A percentile compares a stretch with the other conserved stretches of the same genome.
These are phyloP conservation scores for Phlebiopsis gigantea DNA, from an alignment of 768 basidiomycete genomes.

Conservation along the genomic window DNA sequence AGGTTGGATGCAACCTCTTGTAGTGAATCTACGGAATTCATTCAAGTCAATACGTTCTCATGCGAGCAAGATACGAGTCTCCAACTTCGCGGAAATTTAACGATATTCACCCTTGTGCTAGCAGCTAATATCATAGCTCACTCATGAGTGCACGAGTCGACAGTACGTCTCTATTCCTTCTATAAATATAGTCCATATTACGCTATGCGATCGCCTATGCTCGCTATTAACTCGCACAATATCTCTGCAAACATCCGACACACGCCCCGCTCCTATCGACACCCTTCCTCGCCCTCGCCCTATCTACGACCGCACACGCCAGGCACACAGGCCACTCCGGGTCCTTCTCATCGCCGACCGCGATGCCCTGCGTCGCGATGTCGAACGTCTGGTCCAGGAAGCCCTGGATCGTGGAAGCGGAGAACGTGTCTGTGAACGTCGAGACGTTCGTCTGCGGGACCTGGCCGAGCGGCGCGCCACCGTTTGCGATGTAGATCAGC, in stretches of 20 bases:
- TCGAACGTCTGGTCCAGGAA: slow-evolving; percentile 43
- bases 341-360: slow-evolving; percentile 32
- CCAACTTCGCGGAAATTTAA: too few relatives aligned
- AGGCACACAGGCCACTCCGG: slow-evolving; percentile 58
- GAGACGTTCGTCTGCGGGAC: slow-evolving; percentile 38
- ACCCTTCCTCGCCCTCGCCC: slow-evolving; percentile 19
- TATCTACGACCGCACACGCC: slow-evolving; percentile 59
- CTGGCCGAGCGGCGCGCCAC: slow-evolving; percentile 37
- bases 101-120: too few relatives aligned
- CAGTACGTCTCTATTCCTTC: too few relatives aligned
- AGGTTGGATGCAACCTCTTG: too few relatives aligned
- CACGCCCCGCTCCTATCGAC: slow-evolving; percentile 20
- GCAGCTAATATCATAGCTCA: too few relatives aligned
- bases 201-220: too few relatives aligned
- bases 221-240: slow-evolving; percentile 25
- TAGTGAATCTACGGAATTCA: too few relatives aligned
- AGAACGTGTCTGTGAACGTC: slow-evolving; percentile 35
- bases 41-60: too few relatives aligned
- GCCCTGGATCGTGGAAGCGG: slow-evolving; percentile 30
- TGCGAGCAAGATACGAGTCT: too few relatives aligned
- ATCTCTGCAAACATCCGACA: slow-evolving; percentile 24
- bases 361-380: slow-evolving; percentile 39
- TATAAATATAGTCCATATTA: too few relatives aligned
- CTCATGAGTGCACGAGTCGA: too few relatives aligned
- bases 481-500: slow-evolving; percentile 56